Evolutionary conservation across 306 rosid genomes (phyloP), one percentile per base, ranked within the genome.

Genomic region (Trifolium subterraneum): DNA sequence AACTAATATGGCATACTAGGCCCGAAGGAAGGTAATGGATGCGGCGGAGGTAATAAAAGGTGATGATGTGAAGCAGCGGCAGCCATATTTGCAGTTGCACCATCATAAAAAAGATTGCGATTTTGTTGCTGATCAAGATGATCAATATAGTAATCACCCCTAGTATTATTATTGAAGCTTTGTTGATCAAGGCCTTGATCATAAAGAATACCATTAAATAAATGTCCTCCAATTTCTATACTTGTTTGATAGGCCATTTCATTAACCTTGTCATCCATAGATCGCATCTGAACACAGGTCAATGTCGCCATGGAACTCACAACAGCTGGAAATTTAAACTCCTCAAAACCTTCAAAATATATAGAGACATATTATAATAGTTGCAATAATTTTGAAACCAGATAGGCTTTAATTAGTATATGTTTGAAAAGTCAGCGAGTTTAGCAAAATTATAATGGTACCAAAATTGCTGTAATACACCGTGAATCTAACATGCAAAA

Each of bases 101-200:
- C 38, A 7, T 35, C 38, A 35, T 35, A 35, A 6, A 65, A 7
- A 54, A 52, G 84, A 73, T 81, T 74, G 44, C 74, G 83, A 66
- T 79, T 65, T 11, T 78, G 79, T 31, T 61, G 87, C 14, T 71
- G 81, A 18, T 59, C 56, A 72, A 35, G 55, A 14, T 66, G 41
- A 20, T 10, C 38, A 35, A 35, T 35, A 2, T 1, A 35, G 38
- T 5, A 35, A 2, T 35, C 38, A 35, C 38, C 38, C 38, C 9
- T 35, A 35, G 29, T 72, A 12, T 42, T 42, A 42, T 4, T 42
- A 15, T 64, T 45, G 68, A 42, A 23, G 56, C 71, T 45, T 71
- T 71, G 82, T 29, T 70, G 79, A 18, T 68, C 71, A 64, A 79
- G 91, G 19, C 92, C 97, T 84, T 91, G 91, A 84, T 91, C 92